Base-by-base conservation (phyloP, 805 yeast genomes). In the Saccharomycopsis oosterbeekiorum region DNA sequence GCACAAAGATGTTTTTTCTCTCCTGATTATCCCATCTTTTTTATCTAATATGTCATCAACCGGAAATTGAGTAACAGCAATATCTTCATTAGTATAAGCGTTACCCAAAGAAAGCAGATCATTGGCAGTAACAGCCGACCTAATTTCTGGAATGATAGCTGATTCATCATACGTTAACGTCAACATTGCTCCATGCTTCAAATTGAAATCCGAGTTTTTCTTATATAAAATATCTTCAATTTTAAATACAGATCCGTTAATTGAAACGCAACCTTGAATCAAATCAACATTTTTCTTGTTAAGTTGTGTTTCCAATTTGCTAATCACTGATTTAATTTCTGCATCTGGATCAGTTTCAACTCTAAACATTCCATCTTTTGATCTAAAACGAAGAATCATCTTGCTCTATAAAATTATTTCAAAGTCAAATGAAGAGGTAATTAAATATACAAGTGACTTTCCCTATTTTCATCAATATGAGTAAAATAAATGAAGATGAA, bases 311-410 rank as follows among this genome's bases (percentile, higher is more conserved):
- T 69, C 26, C 43, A 29, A 53, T 40, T 26, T 36, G 24, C 66
- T 79, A 29, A 84, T 65, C 0, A 82, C 80, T 0, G 67, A 66
- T 3, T 72, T 69, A 63, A 88, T 83, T 9, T 74, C 74, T 21
- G 76, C 77, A 1, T 67, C 56, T 2, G 76, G 73, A 29, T 82
- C 82, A 36, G 81, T 82, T 29, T 75, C 70, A 41, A 88, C 79
- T 60, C 98, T 80, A 70, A 82, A 83, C 81, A 84, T 86, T 9
- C 98, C 98, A 66, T 88, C 88, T 68, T 83, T 89, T 36, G 94
- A 78, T 69, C 97, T 80, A 73, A 94, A 89, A 68, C 99, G 78
- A 24, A 88, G 74, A 66, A 92, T 81, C 90, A 47, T 47, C 26
- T 47, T 43, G 29, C 29, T 29, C 34, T 29, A 29, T 29, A 29